Base-by-base conservation (phyloP, 2,329 filamentous ascomycete species). In the Ilyonectria robusta region DNA sequence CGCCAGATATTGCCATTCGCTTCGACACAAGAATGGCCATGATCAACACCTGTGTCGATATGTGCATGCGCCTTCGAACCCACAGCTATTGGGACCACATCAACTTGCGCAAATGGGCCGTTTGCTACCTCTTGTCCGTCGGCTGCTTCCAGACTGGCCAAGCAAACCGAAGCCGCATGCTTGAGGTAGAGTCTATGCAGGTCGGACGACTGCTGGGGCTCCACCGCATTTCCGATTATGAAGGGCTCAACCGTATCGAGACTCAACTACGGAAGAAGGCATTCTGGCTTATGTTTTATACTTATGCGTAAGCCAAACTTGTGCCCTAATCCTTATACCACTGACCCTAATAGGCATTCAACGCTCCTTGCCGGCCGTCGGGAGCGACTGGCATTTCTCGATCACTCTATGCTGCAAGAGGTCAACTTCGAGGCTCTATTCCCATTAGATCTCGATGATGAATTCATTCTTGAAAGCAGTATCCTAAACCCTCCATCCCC, bases 261-360 rank as follows among this genome's bases (percentile, higher is more conserved):
- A 76, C 73, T 0, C 80, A 81, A 47, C 67, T 81, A 3, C 70
- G 80, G 11, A 81, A 81, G 56, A 81, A 80, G 62, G 79, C 75
- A 0, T 81, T 81, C 46, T 81, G 79, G 77, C 62, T 81, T 13
- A 72, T 78, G 9, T 80, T 81, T 17, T 81, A 81, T 46, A 70
- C 68, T 1, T 80, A 76, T 35, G 68, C 70, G 72, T 75, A 37
- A 47, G 70, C 31, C 1, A 8, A 9, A 29, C 5, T 23, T 15
- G 19, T 7, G 15, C 13, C 10, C 19, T 7, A 15, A 4, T 21
- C 7, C 1, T 29, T 17, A 6, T 5, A 61, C 47, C n/a, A 8
- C 8, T 15, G n/a, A 42, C 40, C 17, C 5, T 8, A 2, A 42
- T n/a, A 75, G 74, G 3, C 74, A 76, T 29, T 65, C 62, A 17